phyloP scores from a whole-genome alignment of 2,329 filamentous ascomycete genomes.

The Beauveria sp. region DNA sequence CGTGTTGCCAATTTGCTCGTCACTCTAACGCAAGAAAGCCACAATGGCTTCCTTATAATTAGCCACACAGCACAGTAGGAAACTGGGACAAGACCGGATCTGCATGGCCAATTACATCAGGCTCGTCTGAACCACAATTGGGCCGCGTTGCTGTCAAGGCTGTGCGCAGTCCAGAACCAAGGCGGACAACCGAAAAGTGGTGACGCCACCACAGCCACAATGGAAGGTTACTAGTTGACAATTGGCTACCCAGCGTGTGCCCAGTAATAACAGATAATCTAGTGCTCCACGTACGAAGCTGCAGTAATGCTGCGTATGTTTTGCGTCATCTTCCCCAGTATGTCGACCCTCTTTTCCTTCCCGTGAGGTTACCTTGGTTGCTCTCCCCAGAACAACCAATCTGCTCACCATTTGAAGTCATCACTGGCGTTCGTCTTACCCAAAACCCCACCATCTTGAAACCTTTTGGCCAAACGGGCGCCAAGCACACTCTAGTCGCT shows the following conservation, averaged over 20 bases:
- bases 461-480: neutral
- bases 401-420: neutral
- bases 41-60: neutral
- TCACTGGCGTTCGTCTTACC: neutral
- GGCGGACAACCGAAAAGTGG: slow-evolving; percentile 10
- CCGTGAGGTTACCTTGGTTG: neutral
- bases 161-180: neutral
- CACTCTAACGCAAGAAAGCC: neutral
- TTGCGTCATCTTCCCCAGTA: slow-evolving; percentile 9
- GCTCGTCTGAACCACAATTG: neutral
- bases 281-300: neutral
- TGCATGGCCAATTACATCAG: neutral
- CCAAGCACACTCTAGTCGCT: neutral
- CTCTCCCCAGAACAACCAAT: neutral
- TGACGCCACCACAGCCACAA: slow-evolving; percentile 21
- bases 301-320: slow-evolving; percentile 4
- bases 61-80: neutral
- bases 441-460: slow-evolving; percentile 1
- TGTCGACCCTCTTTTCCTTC: neutral
- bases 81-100: neutral
- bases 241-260: no score
- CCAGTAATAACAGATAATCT: no score
- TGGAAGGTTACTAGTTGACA: no score
- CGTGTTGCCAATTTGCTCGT: neutral
- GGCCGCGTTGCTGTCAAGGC: neutral